These are phyloP conservation scores for Orbilia javanica DNA, from an alignment of 2,329 filamentous ascomycete genomes.

Conservation along the genomic window DNA sequence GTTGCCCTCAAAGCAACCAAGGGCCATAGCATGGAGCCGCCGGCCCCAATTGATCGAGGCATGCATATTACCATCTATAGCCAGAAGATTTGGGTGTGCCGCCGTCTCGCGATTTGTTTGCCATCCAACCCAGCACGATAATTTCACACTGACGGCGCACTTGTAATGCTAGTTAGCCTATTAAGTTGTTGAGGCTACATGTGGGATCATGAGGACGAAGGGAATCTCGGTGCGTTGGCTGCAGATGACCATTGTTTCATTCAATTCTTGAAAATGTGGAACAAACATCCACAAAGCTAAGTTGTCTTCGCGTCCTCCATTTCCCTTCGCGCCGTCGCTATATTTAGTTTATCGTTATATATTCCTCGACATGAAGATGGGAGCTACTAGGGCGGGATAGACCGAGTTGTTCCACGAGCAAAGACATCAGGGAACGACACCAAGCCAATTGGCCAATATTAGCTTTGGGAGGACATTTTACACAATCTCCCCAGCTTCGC, in stretches of 20 bases:
- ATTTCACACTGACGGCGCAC: constrained; percentile 3
- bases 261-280: constrained; percentile 22
- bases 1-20: neutral
- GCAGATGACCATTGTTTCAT: constrained; percentile 42
- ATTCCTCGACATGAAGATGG: neutral
- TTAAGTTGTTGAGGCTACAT: constrained; percentile 12
- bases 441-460: neutral
- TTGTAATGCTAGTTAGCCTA: constrained; percentile 11
- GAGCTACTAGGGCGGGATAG: neutral
- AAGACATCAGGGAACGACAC: neutral
- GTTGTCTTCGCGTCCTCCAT: constrained; percentile 4
- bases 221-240: neutral
- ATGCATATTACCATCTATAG: neutral
- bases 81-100: neutral
- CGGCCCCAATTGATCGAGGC: constrained; percentile 1
- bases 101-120: constrained; percentile 10
- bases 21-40: neutral
- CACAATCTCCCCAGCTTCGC: neutral
- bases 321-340: constrained; percentile 16
- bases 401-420: neutral
- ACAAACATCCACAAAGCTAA: constrained; percentile 30
- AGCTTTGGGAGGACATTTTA: too few relatives aligned
- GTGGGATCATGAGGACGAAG: constrained; percentile 9
- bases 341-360: neutral
- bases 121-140: constrained; percentile 7